A percentile compares a stretch with the other conserved stretches of the same genome.
phyloP scores from a whole-genome alignment of 441 rosid genomes.

The Geranium incanum region DNA sequence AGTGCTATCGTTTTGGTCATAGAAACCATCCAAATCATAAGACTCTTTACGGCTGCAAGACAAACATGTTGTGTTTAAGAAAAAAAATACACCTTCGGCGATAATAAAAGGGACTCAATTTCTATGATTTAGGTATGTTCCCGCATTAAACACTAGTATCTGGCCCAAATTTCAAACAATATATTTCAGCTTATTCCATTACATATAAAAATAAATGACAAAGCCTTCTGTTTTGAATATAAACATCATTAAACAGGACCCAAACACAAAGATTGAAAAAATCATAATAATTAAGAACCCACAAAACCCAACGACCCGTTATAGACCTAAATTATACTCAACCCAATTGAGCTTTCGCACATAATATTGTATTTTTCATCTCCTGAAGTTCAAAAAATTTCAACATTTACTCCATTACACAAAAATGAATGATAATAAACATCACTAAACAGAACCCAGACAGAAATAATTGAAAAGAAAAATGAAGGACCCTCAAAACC shows the following conservation, averaged over 20 bases:
- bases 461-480: not conserved
- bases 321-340: not conserved
- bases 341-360: not conserved
- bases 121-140: not conserved
- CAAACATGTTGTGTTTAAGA: not conserved
- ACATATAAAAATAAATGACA: not conserved
- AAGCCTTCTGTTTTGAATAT: not conserved
- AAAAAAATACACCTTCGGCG: not conserved
- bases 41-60: conserved; percentile 19
- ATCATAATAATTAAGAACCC: not conserved
- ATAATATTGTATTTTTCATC: not conserved
- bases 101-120: not conserved
- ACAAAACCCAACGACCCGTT: not conserved
- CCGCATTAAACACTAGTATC: not conserved
- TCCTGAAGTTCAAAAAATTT: too few relatives aligned
- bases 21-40: conserved; percentile 16
- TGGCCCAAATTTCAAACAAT: not conserved
- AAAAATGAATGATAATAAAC: too few relatives aligned
- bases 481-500: not conserved
- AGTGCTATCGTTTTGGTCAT: conserved; percentile 15
- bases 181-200: not conserved
- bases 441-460: not conserved
- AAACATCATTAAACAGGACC: not conserved
- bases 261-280: not conserved
- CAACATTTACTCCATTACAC: too few relatives aligned